Percentiles rank a stretch among this genome's conserved stretches.
phyloP scores from a whole-genome alignment of 2,329 filamentous ascomycete genomes.

The Colletotrichum gloeosporioides region DNA sequence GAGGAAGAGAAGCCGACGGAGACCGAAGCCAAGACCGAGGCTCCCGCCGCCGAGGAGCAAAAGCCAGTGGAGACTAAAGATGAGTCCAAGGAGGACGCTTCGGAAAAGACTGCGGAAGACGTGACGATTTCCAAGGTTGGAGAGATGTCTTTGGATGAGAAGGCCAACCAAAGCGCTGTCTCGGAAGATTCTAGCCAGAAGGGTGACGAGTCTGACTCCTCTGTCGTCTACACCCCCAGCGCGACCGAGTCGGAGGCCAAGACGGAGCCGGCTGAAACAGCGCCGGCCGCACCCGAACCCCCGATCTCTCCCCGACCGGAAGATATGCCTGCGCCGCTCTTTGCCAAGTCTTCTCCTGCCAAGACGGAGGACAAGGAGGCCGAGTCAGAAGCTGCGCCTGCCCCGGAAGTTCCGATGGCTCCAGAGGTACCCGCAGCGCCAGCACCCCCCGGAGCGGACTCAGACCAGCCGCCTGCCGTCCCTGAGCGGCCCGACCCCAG shows the following conservation, averaged over 20 bases:
- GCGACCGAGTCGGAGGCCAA: constrained; percentile 12
- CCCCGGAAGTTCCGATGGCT: constrained; percentile 13
- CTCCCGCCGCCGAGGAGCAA: neutral
- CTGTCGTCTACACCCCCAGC: constrained; percentile 26
- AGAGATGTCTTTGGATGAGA: constrained; percentile 16
- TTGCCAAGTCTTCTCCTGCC: constrained; percentile 42
- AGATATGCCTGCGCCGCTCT: constrained; percentile 73
- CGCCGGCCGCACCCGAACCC: neutral
- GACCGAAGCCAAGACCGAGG: constrained; percentile 8
- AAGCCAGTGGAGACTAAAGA: neutral
- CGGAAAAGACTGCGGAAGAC: neutral
- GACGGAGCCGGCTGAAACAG: neutral
- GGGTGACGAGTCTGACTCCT: constrained; percentile 30
- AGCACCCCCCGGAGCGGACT: neutral
- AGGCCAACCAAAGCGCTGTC: neutral
- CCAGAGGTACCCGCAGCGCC: constrained; percentile 12
- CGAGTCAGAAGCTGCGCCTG: constrained; percentile 28
- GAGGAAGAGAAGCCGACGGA: neutral
- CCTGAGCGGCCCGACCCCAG: constrained; percentile 19
- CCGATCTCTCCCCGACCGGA: constrained; percentile 62
- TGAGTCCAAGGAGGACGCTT: neutral
- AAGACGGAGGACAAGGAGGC: neutral
- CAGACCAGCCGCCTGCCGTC: constrained; percentile 21
- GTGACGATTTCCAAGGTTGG: constrained; percentile 6
- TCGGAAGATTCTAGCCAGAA: constrained; percentile 18